phyloP scores from a whole-genome alignment of 1,284 basidiomycete species.

The Boletus mariae region DNA sequence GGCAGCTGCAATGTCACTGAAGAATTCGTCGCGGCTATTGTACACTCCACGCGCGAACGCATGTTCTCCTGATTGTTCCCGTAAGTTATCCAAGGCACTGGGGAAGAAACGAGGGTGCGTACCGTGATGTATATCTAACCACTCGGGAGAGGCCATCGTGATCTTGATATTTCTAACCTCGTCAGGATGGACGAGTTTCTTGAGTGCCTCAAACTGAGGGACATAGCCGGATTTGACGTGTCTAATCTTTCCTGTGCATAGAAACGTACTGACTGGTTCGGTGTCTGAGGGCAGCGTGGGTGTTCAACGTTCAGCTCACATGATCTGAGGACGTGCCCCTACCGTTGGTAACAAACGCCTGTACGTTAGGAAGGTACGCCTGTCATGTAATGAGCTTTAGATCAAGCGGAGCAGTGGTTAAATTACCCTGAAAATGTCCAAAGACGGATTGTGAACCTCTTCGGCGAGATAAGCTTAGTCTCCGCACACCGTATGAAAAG shows the following conservation, averaged over 20 bases:
- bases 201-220: conserved; percentile 57
- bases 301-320: neutral
- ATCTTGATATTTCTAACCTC: conserved; percentile 69
- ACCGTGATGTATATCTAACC: conserved; percentile 74
- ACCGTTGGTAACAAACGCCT: conserved; percentile 55
- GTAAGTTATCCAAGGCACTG: neutral
- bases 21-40: conserved; percentile 56
- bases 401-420: neutral
- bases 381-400: neutral
- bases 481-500: neutral
- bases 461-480: conserved; percentile 5
- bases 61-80: conserved; percentile 16
- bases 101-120: conserved; percentile 4
- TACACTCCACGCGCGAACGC: conserved; percentile 21
- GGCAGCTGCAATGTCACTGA: conserved; percentile 65
- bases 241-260: conserved; percentile 60
- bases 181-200: conserved; percentile 51
- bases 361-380: conserved; percentile 46
- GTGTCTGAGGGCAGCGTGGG: conserved; percentile 36
- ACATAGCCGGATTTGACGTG: conserved; percentile 61
- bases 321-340: conserved; percentile 15
- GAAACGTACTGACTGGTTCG: conserved; percentile 43
- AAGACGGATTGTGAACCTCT: conserved; percentile 24
- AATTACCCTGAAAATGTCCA: conserved; percentile 28
- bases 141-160: conserved; percentile 70